Evolutionary conservation across 495 filamentous ascomycete genomes (phyloP).

Genomic region (Daldinia bambusicola): DNA sequence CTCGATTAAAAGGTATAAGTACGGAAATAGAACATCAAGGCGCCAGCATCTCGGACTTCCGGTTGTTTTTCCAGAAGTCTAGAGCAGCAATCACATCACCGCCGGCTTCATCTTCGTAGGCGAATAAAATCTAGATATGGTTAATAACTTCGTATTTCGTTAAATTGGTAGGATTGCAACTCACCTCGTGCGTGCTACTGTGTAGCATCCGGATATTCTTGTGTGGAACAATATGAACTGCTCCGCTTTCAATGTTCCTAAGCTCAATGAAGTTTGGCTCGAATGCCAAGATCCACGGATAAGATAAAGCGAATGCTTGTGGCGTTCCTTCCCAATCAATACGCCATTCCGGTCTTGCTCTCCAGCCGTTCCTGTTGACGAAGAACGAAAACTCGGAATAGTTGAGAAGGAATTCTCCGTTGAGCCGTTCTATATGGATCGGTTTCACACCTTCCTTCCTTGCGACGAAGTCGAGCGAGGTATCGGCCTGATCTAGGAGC

Average conservation of each 20-base stretch:
- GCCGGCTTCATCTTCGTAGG: slow-evolving; percentile 95
- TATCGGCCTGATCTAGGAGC: slow-evolving; percentile 96
- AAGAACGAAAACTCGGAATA: slow-evolving; percentile 99
- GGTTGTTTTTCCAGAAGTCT: slow-evolving; percentile 89
- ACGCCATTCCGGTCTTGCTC: slow-evolving; percentile 93
- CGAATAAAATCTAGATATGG: slow-evolving; percentile 64
- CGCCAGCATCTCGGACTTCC: slow-evolving; percentile 52
- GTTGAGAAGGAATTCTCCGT: slow-evolving; percentile 96
- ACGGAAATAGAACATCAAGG: slow-evolving; percentile 28
- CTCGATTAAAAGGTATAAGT: slow-evolving; percentile 19
- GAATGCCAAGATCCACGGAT: slow-evolving; percentile 96
- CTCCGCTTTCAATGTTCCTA: slow-evolving; percentile 89
- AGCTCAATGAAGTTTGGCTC: slow-evolving; percentile 99
- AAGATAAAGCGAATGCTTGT: slow-evolving; percentile 88
- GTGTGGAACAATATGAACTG: slow-evolving; percentile 92
- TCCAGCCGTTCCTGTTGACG: slow-evolving; percentile 98
- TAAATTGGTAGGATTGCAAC: slow-evolving; percentile 41
- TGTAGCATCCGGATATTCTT: slow-evolving; percentile 98
- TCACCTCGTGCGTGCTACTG: slow-evolving; percentile 93
- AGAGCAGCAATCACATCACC: slow-evolving; percentile 94
- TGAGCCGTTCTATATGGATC: slow-evolving; percentile 97
- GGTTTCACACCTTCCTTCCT: slow-evolving; percentile 92
- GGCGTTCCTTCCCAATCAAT: slow-evolving; percentile 98
- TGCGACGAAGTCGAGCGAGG: slow-evolving; percentile 94
- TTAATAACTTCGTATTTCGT: slow-evolving; percentile 13